A percentile compares a stretch with the other conserved stretches of the same genome.
phyloP scores from a whole-genome alignment of 805 yeast genomes.

The Yamadazyma sp. region DNA sequence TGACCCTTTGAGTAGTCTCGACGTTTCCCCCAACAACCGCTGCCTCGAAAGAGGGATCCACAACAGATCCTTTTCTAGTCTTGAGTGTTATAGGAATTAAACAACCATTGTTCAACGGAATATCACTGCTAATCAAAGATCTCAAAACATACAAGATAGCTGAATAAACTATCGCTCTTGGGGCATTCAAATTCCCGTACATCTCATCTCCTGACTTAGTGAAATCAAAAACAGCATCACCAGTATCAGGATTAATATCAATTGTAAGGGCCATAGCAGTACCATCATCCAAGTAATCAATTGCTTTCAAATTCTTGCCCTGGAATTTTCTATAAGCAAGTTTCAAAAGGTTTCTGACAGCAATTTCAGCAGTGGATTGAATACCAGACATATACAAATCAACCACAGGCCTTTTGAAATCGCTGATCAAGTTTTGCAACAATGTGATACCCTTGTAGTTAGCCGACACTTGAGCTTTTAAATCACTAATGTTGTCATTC shows the following conservation, averaged over 20 bases:
- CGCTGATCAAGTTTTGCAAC: slow-evolving; percentile 57
- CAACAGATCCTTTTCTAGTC: slow-evolving; percentile 35
- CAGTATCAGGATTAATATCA: slow-evolving; percentile 45
- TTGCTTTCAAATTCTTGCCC: slow-evolving; percentile 45
- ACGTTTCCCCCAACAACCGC: slow-evolving; percentile 94
- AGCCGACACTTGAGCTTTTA: slow-evolving; percentile 66
- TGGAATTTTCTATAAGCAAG: slow-evolving; percentile 39
- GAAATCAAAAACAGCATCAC: slow-evolving; percentile 77
- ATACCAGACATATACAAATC: slow-evolving; percentile 38
- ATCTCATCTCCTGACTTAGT: slow-evolving; percentile 84
- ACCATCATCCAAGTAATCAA: slow-evolving; percentile 81
- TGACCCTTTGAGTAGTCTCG: slow-evolving; percentile 89
- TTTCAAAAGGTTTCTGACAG: slow-evolving; percentile 32
- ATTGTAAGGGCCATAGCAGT: slow-evolving; percentile 61
- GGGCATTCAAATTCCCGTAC: slow-evolving; percentile 90
- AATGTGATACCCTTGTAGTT: slow-evolving; percentile 80
- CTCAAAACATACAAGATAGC: slow-evolving; percentile 87
- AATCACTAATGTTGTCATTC: slow-evolving; percentile 73
- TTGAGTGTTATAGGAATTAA: slow-evolving; percentile 70
- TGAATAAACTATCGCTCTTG: slow-evolving; percentile 83
- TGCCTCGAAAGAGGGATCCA: slow-evolving; percentile 78
- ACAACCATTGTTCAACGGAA: slow-evolving; percentile 94
- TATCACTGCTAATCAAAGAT: slow-evolving; percentile 79
- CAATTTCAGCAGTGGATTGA: slow-evolving; percentile 34
- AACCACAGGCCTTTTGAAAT: slow-evolving; percentile 51